Evolutionary conservation across 1,284 basidiomycete species (phyloP), one percentile per base, ranked within the genome.

Genomic region (Hypsizygus ulmarius): DNA sequence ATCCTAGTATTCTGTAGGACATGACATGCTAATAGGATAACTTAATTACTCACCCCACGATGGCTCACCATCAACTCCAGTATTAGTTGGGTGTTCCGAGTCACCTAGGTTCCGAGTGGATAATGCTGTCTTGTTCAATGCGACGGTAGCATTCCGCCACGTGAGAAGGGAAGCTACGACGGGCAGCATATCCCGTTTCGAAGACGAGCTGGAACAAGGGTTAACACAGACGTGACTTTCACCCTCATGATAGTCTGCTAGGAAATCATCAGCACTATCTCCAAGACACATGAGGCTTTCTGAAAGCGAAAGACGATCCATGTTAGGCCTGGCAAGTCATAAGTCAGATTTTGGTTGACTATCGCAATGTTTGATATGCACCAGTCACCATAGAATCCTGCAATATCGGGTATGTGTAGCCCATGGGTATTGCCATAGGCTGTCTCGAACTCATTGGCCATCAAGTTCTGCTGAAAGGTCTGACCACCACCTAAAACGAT

Each of bases 51-150:
- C 12, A 43, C 41, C 41, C 41, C 41, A 43, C 9, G 27, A 43
- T 30, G 41, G 41, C 30, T 43, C 41, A 5, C 29, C 27, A n/a
- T 43, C 27, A 10, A 28, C 14, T 43, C 41, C 41, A 14, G 29
- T 43, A 33, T 43, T 33, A 16, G 41, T 35, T 43, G 15, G 21
- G 34, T 15, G 12, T 36, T 14, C 14, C 7, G 14, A 15, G 34
- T 36, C 18, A 18, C 14, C 34, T 36, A 36, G 18, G 12, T 36
- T 36, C 14, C 34, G 34, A 18, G 14, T 7, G 7, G 34, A 36
- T 14, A 36, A 11, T 8, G 34, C 18, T 36, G 14, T 12, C 14
- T 36, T 36, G 18, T 36, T 18, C 34, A 7, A 7, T 11, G 34
- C 34, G 7, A 36, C 34, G 3, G 34, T 18, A 36, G 18, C 18